These are phyloP conservation scores for Polyrhizophydium stewartii DNA, from an alignment of 371 early-diverging fungal genomes.

Conservation along the genomic window DNA sequence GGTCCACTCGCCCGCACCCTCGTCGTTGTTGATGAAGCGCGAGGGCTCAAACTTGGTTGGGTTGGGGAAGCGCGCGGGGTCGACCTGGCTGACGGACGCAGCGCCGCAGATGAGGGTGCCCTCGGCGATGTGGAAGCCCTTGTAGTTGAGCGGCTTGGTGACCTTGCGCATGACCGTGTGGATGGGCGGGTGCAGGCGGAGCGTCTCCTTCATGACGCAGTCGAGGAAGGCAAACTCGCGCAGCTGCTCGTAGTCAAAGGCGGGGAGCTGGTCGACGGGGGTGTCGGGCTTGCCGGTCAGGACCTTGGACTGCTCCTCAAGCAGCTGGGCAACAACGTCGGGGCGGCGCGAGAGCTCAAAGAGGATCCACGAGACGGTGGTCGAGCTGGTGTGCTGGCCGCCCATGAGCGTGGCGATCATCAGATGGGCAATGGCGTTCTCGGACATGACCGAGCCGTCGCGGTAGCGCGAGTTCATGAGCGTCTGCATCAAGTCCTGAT, in stretches of 20 bases:
- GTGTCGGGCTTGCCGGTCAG: slow-evolving; percentile 49
- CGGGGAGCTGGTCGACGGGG: slow-evolving; percentile 38
- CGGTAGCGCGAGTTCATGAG: slow-evolving; percentile 86
- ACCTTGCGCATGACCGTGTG: slow-evolving; percentile 92
- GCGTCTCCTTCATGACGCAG: slow-evolving; percentile 75
- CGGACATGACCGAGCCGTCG: slow-evolving; percentile 65
- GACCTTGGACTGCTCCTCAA: slow-evolving; percentile 43
- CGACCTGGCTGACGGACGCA: slow-evolving; percentile 80
- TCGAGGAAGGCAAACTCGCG: slow-evolving; percentile 76
- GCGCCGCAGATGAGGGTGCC: slow-evolving; percentile 84
- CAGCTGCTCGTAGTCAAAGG: slow-evolving; percentile 67
- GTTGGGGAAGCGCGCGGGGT: slow-evolving; percentile 70
- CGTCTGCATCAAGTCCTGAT: slow-evolving; percentile 73
- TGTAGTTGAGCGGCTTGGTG: slow-evolving; percentile 53
- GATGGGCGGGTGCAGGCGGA: slow-evolving; percentile 92
- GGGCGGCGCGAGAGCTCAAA: slow-evolving; percentile 82
- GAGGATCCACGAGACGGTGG: slow-evolving; percentile 89
- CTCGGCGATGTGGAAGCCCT: slow-evolving; percentile 79
- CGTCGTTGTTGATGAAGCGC: slow-evolving; percentile 66
- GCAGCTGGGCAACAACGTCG: slow-evolving; percentile 37
- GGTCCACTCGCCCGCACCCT: slow-evolving; percentile 63
- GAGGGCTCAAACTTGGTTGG: slow-evolving; percentile 73
- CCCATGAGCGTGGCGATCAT: slow-evolving; percentile 95
- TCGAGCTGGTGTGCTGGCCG: slow-evolving; percentile 94
- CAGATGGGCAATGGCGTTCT: slow-evolving; percentile 85